Base-by-base conservation (phyloP, 768 basidiomycete genomes). In the Hysterangium stoloniferum region DNA sequence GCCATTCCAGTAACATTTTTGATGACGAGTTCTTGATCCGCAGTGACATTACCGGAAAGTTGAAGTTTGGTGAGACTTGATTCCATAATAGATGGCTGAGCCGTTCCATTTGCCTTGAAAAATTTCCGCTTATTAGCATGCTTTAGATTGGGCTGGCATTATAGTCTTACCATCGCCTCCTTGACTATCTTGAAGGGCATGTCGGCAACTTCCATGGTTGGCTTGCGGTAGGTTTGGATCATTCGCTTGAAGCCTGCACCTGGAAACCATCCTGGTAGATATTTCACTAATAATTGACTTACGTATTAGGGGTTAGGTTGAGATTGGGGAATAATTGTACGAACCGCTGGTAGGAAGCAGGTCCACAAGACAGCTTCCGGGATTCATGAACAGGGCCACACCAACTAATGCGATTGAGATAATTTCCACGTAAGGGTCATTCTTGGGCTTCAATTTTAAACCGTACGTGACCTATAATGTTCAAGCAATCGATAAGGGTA, bases 1-100 rank as follows among this genome's bases (percentile, higher is more conserved):
- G 67, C 64, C 44, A 69, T 59, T 8, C 68, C 70, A 12, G 70
- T 68, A 47, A 64, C 66, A 20, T 62, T 62, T 46, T 64, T 68
- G 36, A 71, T 60, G 8, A 60, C 31, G 7, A 25, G 24, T 4
- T 31, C 19, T 27, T 45, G n/a, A n/a, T n/a, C n/a, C n/a, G n/a
- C n/a, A n/a, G n/a, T n/a, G n/a, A n/a, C 44, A 45, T 17, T 8
- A 12, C 7, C 12, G 17, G 44, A 4, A 45, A 25, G 17, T 9
- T 8, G 17, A 4, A 9, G n/a, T 34, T 34, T 34, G 9, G 9
- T 34, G 9, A 34, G 33, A n/a, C 33, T 9, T 9, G 33, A 34
- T 34, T 9, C 33, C 33, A 34, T n/a, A n/a, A 34, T n/a, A 9
- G 33, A 34, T 25, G 19, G 19, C n/a, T 42, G 15, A 2, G 41